Percentiles rank a stretch among this genome's conserved stretches.
Conservation (phyloP, 768 basidiomycete genomes). For the Trametopsis cervina region DNA sequence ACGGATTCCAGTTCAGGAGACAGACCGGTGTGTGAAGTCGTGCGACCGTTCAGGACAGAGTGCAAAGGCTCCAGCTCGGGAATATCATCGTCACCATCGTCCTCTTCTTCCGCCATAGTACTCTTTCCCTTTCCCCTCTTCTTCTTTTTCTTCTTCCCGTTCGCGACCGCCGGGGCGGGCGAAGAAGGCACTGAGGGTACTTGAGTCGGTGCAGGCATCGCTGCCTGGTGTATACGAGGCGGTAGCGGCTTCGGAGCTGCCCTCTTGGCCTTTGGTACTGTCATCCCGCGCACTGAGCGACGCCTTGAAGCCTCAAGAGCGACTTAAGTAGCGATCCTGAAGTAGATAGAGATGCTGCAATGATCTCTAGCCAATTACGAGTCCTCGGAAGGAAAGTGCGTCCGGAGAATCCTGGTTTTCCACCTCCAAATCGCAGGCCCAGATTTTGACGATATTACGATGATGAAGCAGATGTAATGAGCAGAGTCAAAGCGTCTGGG, state of each 20-base stretch:
- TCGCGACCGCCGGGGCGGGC: slow-evolving; percentile 10
- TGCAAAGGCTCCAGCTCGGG: slow-evolving; percentile 17
- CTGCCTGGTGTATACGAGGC: background rate
- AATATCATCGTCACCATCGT: slow-evolving; percentile 22
- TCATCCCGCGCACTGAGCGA: slow-evolving; percentile 9
- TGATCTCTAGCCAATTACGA: too few relatives aligned
- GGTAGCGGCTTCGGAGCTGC: slow-evolving; percentile 4
- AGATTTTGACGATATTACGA: too few relatives aligned
- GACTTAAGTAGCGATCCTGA: too few relatives aligned
- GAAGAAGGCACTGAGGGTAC: slow-evolving; percentile 13
- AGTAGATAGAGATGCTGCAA: too few relatives aligned
- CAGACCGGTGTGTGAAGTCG: slow-evolving; percentile 26
- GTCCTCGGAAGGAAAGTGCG: too few relatives aligned
- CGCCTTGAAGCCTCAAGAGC: background rate
- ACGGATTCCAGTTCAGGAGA: slow-evolving; percentile 43
- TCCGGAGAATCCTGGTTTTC: too few relatives aligned
- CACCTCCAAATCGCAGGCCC: too few relatives aligned
- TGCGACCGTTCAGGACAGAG: slow-evolving; percentile 9
- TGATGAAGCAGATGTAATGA: too few relatives aligned
- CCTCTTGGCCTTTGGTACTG: slow-evolving; percentile 17
- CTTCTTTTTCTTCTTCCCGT: slow-evolving; percentile 39
- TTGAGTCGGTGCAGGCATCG: background rate
- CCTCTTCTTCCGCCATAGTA: slow-evolving; percentile 21
- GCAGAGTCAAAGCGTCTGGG: too few relatives aligned
- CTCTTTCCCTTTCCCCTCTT: slow-evolving; percentile 35